Conservation (phyloP, 108 stramenopile species). For the Fragilariopsis cylindrus region DNA sequence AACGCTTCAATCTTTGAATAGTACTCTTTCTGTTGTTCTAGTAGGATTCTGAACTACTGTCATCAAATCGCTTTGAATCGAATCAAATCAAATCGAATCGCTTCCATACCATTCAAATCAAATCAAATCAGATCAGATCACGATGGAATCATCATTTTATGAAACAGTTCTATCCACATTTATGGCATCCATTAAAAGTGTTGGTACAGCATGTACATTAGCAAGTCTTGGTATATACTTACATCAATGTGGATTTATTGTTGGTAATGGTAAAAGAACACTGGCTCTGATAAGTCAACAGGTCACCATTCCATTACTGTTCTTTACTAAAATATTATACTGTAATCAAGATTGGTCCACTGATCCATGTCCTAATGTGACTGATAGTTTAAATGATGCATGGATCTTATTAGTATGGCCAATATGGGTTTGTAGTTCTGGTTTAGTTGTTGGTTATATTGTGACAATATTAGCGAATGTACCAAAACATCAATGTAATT, state of each 20-base stretch:
- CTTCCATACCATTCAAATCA: no score
- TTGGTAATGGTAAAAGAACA: constrained; percentile 61
- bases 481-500: constrained; percentile 44
- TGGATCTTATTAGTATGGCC: constrained; percentile 84
- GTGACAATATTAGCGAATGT: constrained; percentile 53
- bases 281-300: constrained; percentile 81
- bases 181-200: constrained; percentile 62
- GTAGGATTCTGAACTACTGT: no score
- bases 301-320: constrained; percentile 83
- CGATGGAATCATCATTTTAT: background rate
- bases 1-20: no score
- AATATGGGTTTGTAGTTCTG: constrained; percentile 56
- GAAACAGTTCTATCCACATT: constrained; percentile 41
- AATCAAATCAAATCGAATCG: no score
- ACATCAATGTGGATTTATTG: constrained; percentile 65
- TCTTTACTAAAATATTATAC: constrained; percentile 87
- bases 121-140: no score
- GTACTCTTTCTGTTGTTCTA: no score
- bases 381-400: constrained; percentile 52
- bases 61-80: no score
- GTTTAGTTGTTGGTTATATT: constrained; percentile 61
- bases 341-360: constrained; percentile 68
- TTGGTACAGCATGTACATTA: constrained; percentile 81
- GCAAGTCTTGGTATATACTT: constrained; percentile 71
- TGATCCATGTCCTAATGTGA: constrained; percentile 70